Evolutionary conservation across 2,329 filamentous ascomycete species (phyloP).

Genomic region (Xylariaceae sp.): DNA sequence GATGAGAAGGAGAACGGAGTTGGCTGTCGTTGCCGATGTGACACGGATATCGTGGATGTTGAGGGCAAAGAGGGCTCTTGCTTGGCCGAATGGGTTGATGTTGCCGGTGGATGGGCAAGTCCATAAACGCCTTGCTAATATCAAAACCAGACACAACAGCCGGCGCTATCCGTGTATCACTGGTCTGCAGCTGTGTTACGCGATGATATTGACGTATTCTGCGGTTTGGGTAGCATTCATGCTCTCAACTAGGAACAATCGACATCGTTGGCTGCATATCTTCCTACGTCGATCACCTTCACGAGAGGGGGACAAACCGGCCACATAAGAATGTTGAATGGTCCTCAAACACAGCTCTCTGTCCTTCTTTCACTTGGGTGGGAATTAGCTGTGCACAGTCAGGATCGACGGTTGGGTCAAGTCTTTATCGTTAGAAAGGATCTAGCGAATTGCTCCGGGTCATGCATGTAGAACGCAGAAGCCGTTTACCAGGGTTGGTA

Average conservation of each 20-base stretch:
- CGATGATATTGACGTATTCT: background rate
- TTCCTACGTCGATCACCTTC: too few relatives aligned
- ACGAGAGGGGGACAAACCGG: too few relatives aligned
- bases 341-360: too few relatives aligned
- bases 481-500: too few relatives aligned
- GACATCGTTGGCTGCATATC: background rate
- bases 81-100: conserved; percentile 92
- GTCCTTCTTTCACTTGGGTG: too few relatives aligned
- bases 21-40: conserved; percentile 92
- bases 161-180: background rate
- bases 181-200: too few relatives aligned
- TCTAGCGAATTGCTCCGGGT: too few relatives aligned
- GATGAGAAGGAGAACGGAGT: conserved; percentile 91
- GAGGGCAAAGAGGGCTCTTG: conserved; percentile 97
- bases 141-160: background rate
- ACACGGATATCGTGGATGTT: conserved; percentile 95
- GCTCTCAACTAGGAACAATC: background rate
- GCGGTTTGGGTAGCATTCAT: background rate
- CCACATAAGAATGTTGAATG: too few relatives aligned
- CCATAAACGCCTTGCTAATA: conserved; percentile 18
- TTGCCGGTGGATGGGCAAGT: conserved; percentile 83
- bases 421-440: too few relatives aligned
- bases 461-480: too few relatives aligned
- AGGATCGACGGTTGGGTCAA: too few relatives aligned
- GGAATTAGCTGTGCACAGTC: too few relatives aligned